These are phyloP conservation scores for Pseudogymnoascus sp. DNA, from an alignment of 2,329 filamentous ascomycete species.

Conservation along the genomic window DNA sequence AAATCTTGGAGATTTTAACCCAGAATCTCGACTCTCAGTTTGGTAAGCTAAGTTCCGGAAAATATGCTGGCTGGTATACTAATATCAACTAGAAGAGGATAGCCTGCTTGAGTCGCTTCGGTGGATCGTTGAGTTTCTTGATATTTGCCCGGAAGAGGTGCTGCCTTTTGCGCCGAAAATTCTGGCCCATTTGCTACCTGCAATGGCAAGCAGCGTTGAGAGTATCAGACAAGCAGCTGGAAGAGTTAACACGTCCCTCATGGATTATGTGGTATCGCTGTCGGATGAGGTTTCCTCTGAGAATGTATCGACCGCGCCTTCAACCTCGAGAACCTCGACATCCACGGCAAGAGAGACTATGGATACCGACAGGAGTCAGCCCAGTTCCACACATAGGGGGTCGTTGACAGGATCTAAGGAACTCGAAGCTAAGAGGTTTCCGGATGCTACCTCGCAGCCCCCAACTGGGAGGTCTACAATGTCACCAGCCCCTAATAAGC, in stretches of 20 bases:
- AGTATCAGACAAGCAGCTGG: constrained; percentile 81
- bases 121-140: constrained; percentile 94
- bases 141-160: constrained; percentile 95
- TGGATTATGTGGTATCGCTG: constrained; percentile 89
- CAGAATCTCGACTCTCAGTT: constrained; percentile 76
- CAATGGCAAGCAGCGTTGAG: constrained; percentile 87
- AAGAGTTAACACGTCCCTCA: constrained; percentile 80
- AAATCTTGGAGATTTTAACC: constrained; percentile 85
- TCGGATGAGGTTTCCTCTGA: constrained; percentile 53
- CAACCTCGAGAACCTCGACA: constrained; percentile 36
- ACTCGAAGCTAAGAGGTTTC: constrained; percentile 44
- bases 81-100: constrained; percentile 61
- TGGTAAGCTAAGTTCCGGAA: constrained; percentile 41
- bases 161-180: constrained; percentile 90
- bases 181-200: constrained; percentile 82
- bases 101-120: constrained; percentile 82
- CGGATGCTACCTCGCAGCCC: constrained; percentile 44
- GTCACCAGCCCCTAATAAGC: constrained; percentile 21
- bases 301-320: constrained; percentile 32
- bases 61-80: not conserved
- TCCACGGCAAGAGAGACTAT: constrained; percentile 30
- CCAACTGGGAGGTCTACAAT: constrained; percentile 22
- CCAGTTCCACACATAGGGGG: constrained; percentile 26
- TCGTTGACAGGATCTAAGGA: constrained; percentile 39
- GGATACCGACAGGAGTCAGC: constrained; percentile 26